Conservation (phyloP, 306 rosid genomes). For the Trichosanthes truncata region DNA sequence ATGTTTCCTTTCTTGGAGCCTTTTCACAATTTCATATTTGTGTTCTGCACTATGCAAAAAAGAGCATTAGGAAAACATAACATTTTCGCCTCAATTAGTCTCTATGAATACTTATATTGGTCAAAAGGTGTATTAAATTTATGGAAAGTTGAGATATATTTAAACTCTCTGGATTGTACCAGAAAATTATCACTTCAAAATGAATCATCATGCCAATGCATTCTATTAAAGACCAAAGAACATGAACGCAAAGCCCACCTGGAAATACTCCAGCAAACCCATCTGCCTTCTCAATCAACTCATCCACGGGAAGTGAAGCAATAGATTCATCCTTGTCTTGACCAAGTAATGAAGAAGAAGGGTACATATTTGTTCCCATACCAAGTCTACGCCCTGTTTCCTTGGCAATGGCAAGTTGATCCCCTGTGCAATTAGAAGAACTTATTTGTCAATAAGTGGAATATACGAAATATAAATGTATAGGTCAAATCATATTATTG, state of each 20-base stretch:
- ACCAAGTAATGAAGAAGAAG: slow-evolving; percentile 88
- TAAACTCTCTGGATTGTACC: neutral
- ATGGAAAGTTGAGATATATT: neutral
- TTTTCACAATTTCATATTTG: slow-evolving; percentile 93
- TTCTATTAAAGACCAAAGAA: neutral
- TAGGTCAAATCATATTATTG: slow-evolving; percentile 7
- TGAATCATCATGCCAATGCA: neutral
- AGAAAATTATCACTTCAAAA: neutral
- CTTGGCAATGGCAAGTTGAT: slow-evolving; percentile 94
- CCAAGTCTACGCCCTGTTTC: slow-evolving; percentile 99
- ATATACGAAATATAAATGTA: neutral
- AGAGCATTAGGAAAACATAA: neutral
- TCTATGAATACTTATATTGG: neutral
- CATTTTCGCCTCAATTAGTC: neutral
- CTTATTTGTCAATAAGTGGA: neutral
- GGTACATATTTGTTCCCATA: slow-evolving; percentile 99
- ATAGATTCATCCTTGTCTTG: slow-evolving; percentile 85
- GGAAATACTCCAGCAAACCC: slow-evolving; percentile 99
- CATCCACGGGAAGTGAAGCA: slow-evolving; percentile 86
- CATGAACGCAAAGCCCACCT: slow-evolving; percentile 35
- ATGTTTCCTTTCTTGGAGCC: slow-evolving; percentile 88
- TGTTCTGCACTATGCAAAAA: slow-evolving; percentile 47
- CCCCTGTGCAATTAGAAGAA: slow-evolving; percentile 41
- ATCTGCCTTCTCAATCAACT: slow-evolving; percentile 95
- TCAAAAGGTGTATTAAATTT: neutral